Evolutionary conservation across 179 eudicot species (phyloP).

Genomic region (Spergularia azorica): DNA sequence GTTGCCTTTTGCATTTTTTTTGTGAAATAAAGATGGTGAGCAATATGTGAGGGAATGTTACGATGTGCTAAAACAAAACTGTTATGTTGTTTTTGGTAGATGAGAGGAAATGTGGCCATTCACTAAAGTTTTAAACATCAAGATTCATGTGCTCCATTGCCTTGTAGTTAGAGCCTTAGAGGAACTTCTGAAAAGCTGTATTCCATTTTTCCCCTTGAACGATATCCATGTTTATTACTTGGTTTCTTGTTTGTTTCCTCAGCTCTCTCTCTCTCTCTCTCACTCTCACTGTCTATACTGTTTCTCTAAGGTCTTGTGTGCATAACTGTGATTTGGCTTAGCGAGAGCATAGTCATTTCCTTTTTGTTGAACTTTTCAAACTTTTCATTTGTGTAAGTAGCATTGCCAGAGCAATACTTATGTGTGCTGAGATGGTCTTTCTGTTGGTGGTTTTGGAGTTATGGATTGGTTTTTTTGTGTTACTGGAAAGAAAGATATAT

Average conservation of each 20-base stretch:
- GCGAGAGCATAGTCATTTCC: background rate
- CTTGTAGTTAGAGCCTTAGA: background rate
- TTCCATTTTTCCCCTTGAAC: background rate
- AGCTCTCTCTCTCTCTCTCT: too few relatives aligned
- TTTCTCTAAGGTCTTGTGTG: background rate
- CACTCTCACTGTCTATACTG: too few relatives aligned
- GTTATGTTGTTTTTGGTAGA: background rate
- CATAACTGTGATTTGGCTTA: background rate
- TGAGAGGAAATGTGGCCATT: conserved; percentile 10
- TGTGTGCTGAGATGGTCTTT: background rate
- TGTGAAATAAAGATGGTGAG: conserved; percentile 5
- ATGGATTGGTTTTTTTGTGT: background rate
- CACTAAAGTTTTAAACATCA: background rate
- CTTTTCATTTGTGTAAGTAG: background rate
- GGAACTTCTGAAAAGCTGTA: background rate
- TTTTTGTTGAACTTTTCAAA: background rate
- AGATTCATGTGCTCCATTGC: conserved; percentile 6
- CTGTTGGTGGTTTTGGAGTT: background rate
- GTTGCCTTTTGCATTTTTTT: background rate
- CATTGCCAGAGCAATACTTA: background rate
- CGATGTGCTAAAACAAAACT: background rate
- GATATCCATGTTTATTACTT: background rate
- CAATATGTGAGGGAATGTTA: background rate
- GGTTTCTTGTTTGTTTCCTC: background rate
- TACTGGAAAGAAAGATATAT: too few relatives aligned